Percentiles rank a stretch among this genome's conserved stretches.
phyloP scores from a whole-genome alignment of 192 early-diverging fungal genomes.

The Entomortierella parvispora region DNA sequence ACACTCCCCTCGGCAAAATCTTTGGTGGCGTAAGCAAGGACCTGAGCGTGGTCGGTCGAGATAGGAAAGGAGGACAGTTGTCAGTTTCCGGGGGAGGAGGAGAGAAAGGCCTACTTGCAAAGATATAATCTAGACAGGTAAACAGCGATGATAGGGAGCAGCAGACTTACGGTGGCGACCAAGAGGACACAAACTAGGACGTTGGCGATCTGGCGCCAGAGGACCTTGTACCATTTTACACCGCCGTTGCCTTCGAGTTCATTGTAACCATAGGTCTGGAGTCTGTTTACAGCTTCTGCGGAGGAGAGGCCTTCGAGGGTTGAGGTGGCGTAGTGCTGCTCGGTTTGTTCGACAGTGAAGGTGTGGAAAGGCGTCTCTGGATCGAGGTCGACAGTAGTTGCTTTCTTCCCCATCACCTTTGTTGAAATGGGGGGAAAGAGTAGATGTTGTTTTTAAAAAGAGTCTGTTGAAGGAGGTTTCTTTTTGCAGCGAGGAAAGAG shows the following conservation, averaged over 20 bases:
- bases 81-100: too few relatives aligned
- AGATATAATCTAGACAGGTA: too few relatives aligned
- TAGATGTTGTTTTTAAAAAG: too few relatives aligned
- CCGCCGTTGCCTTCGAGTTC: constrained; percentile 73
- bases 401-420: too few relatives aligned
- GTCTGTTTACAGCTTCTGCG: not conserved
- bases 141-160: too few relatives aligned
- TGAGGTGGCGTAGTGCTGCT: not conserved
- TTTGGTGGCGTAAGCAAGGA: constrained; percentile 69
- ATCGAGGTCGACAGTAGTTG: not conserved
- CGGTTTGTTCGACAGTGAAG: constrained; percentile 5
- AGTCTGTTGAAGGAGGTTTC: too few relatives aligned
- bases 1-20: constrained; percentile 80
- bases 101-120: too few relatives aligned
- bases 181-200: constrained; percentile 70
- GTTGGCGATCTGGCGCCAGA: constrained; percentile 72
- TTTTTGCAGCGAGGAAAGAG: too few relatives aligned
- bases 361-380: constrained; percentile 13
- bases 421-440: too few relatives aligned
- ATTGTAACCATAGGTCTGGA: constrained; percentile 59
- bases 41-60: not conserved
- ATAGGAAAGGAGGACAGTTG: too few relatives aligned
- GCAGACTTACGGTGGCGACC: constrained; percentile 58
- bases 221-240: constrained; percentile 66
- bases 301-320: constrained; percentile 14